Base-by-base conservation (phyloP, 1,139 yeast species). In the Saccharomyces hybrid region DNA sequence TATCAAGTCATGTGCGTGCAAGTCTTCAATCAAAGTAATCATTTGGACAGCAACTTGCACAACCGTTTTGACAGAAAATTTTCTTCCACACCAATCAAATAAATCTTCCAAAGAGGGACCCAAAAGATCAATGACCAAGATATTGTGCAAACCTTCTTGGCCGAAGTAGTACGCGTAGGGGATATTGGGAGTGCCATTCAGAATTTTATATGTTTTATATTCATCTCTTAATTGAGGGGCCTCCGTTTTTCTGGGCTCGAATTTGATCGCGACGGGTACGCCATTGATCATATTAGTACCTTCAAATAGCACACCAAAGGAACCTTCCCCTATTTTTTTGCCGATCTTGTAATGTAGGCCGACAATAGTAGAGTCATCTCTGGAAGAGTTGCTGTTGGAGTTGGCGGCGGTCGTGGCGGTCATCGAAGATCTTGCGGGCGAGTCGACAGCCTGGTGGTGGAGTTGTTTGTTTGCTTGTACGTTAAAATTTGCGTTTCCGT, bases 281-380 rank as follows among this genome's bases (percentile, higher is more conserved):
- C 86, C 86, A 66, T 85, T 85, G 62, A 85, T 79, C 65, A 86
- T 77, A 65, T 86, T 86, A 46, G 85, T 79, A 59, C 95, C 95
- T 73, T 86, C 95, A 64, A 86, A 86, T 53, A 86, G 80, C 44
- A 86, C 88, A 54, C 95, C 95, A 70, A 86, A 86, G 1, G 93
- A 85, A 23, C 95, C 95, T 70, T 85, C 95, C 55, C 95, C 95
- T 52, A 86, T 85, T 70, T 86, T 86, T 70, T 85, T 86, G 50
- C 93, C 93, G 52, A 86, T 84, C 64, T 84, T 82, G 69, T 85
- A 86, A 70, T 86, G 93, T 59, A 86, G 76, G 0, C 95, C 95
- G 51, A 86, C 91, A 46, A 85, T 87, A 57, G 71, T 67, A 1
- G 70, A 63, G 53, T 66, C 70, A 50, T 67, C 70, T 47, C 65